Base-by-base conservation (phyloP, 257 asterid genomes). In the Leptodermis oblonga region DNA sequence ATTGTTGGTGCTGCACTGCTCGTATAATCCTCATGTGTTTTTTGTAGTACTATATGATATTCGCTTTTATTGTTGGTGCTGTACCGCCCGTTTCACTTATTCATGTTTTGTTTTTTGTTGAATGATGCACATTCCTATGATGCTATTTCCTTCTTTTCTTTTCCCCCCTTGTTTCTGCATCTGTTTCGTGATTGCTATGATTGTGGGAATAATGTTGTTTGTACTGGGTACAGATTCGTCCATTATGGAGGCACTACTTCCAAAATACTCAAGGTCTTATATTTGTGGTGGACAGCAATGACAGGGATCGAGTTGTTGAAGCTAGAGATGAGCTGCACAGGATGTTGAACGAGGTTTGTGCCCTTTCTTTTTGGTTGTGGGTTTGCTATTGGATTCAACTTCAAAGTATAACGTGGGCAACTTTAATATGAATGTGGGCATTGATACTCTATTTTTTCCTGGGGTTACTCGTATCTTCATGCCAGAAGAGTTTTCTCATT, bases 231-330 rank as follows among this genome's bases (percentile, higher is more conserved):
- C 70, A 80, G 84, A 80, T 80, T 43, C 84, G 84, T 73, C 84
- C 84, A 52, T 63, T 80, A 74, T 80, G 84, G 84, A 80, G 84
- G 79, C 84, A 80, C 74, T 80, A 80, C 70, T 80, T 80, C 67
- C 84, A 80, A 67, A 80, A 80, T 67, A 80, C 84, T 10, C 84
- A 80, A 70, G 84, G 84, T 58, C 82, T 80, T 37, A 77, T 80
- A 33, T 80, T 80, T 73, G 84, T 80, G 58, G 82, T 80, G 58
- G 84, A 80, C 62, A 80, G 84, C 79, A 80, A 80, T 58, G 84
- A 80, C 59, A 73, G 84, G 67, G 84, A 80, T 41, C 79, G 84
- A 31, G 81, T 80, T 55, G 84, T 80, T 46, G 84, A 80, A 73
- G 84, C 84, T 30, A 80, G 81, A 68, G 84, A 80, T 76, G 84